Percentiles rank a stretch among this genome's conserved stretches.
Conservation (phyloP, 768 basidiomycete species). For the Suillus occidentalis region DNA sequence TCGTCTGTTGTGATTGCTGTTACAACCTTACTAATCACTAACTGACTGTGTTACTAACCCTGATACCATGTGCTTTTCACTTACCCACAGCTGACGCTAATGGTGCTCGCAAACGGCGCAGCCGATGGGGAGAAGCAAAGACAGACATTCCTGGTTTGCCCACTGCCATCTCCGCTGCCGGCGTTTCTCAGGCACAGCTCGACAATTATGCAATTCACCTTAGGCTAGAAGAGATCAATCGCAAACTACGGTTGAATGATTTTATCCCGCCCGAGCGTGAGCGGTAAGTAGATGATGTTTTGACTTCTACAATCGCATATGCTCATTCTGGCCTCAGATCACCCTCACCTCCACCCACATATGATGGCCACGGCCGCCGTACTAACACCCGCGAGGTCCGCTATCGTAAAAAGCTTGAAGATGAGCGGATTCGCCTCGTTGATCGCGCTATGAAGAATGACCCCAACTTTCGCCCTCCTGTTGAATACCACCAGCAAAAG, state of each 20-base stretch:
- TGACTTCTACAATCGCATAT: background rate
- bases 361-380: conserved; percentile 95
- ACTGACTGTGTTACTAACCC: conserved; percentile 55
- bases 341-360: conserved; percentile 94
- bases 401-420: conserved; percentile 93
- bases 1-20: conserved; percentile 12
- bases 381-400: conserved; percentile 99
- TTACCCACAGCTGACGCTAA: conserved; percentile 70
- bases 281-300: conserved; percentile 49
- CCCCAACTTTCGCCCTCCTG: conserved; percentile 95
- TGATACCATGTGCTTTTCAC: conserved; percentile 41
- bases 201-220: conserved; percentile 98
- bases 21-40: conserved; percentile 36
- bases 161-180: conserved; percentile 89
- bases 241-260: conserved; percentile 90
- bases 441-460: conserved; percentile 97
- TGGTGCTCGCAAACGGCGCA: conserved; percentile 90
- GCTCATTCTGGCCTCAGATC: conserved; percentile 53
- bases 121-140: conserved; percentile 96
- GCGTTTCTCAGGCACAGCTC: conserved; percentile 93
- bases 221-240: conserved; percentile 95
- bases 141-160: conserved; percentile 90
- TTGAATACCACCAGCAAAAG: conserved; percentile 95
- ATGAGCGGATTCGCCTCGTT: conserved; percentile 89
- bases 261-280: conserved; percentile 95